A percentile compares a stretch with the other conserved stretches of the same genome.
Evolutionary conservation across 108 stramenopile species (phyloP).

Genomic region (Asterionellopsis glacialis): DNA sequence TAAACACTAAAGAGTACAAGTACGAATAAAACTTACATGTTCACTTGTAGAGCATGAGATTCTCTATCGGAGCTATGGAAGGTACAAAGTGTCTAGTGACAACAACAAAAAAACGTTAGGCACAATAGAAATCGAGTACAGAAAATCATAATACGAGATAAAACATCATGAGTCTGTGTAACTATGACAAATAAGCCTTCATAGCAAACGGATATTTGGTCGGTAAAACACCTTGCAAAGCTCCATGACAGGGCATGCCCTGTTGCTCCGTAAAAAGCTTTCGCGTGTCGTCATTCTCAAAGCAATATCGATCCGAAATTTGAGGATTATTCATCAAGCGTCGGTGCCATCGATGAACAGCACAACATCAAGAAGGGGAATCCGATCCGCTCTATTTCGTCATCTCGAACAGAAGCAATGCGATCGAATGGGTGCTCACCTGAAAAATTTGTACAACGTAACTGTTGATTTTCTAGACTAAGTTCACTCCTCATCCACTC

Average conservation of each 20-base stretch:
- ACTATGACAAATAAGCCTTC: slow-evolving; percentile 47
- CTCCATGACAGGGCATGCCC: slow-evolving; percentile 4
- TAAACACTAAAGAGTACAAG: too few species aligned
- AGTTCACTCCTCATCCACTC: too few species aligned
- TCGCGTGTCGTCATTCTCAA: slow-evolving; percentile 30
- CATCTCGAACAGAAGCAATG: slow-evolving; percentile 20
- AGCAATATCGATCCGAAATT: slow-evolving; percentile 36
- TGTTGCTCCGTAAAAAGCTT: not conserved
- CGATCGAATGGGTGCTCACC: not conserved
- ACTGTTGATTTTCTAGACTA: too few species aligned
- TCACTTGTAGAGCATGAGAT: too few species aligned
- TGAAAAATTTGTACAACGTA: too few species aligned
- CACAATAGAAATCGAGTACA: not conserved
- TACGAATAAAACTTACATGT: too few species aligned
- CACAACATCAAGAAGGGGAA: slow-evolving; percentile 60
- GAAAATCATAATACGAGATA: not conserved
- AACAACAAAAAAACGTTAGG: not conserved
- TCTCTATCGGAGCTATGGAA: not conserved
- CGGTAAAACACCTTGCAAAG: slow-evolving; percentile 17
- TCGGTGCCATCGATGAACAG: slow-evolving; percentile 23
- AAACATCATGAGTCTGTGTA: slow-evolving; percentile 40
- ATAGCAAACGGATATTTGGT: slow-evolving; percentile 30
- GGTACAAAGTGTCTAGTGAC: not conserved
- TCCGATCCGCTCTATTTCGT: slow-evolving; percentile 44
- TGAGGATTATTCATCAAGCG: slow-evolving; percentile 40